Evolutionary conservation across 2,329 filamentous ascomycete species (phyloP).

Genomic region (Colletotrichum sublineola): DNA sequence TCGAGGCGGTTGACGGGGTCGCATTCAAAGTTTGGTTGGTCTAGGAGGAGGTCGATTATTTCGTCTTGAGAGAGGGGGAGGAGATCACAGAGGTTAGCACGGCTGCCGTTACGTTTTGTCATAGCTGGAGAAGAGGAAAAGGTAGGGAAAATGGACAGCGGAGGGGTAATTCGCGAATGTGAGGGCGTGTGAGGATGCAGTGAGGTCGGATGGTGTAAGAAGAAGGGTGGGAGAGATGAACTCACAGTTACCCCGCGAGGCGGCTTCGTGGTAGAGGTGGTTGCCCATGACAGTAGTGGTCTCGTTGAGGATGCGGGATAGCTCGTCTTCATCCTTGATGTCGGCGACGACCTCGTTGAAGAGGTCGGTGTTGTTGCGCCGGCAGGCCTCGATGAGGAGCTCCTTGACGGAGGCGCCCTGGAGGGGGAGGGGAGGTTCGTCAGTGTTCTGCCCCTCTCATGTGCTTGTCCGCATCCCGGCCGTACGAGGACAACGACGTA

Average conservation of each 20-base stretch:
- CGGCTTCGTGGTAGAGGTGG: conserved; percentile 90
- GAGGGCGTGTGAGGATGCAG: neutral
- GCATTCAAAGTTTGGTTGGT: conserved; percentile 88
- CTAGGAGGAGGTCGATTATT: conserved; percentile 83
- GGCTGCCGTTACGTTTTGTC: neutral
- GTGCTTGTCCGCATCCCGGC: neutral
- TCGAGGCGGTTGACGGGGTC: conserved; percentile 80
- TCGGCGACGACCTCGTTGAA: conserved; percentile 79
- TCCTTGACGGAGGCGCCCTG: conserved; percentile 89
- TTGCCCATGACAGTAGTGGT: conserved; percentile 90
- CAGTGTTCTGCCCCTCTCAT: conserved; percentile 8
- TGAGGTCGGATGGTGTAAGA: neutral
- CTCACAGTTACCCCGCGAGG: conserved; percentile 86
- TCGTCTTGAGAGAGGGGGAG: conserved; percentile 68
- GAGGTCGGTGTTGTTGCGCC: conserved; percentile 90
- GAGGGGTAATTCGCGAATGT: neutral
- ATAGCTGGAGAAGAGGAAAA: neutral
- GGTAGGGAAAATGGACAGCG: neutral
- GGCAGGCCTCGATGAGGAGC: conserved; percentile 91
- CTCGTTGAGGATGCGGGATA: conserved; percentile 85
- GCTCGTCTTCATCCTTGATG: conserved; percentile 72
- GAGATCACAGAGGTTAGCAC: neutral
- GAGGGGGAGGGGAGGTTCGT: neutral
- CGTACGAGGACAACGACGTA: neutral
- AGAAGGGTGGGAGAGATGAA: conserved; percentile 42